These are phyloP conservation scores for Mycena kentingensis DNA, from an alignment of 768 basidiomycete genomes.

Conservation along the genomic window DNA sequence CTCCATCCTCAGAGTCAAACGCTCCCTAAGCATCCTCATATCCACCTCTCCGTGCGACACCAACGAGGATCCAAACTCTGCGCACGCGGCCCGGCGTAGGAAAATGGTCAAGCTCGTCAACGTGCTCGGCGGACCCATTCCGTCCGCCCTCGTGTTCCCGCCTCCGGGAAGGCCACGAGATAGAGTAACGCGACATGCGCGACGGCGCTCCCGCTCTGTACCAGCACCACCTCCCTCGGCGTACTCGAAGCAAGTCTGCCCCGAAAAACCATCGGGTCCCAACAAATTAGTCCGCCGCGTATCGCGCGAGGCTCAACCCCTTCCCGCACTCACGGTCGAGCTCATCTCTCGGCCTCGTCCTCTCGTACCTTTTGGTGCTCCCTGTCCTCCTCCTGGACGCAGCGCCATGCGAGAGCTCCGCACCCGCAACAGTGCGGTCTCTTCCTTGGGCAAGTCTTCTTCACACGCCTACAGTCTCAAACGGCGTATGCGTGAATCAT, in stretches of 20 bases:
- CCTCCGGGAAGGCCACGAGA: background rate
- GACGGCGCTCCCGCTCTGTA: constrained; percentile 21
- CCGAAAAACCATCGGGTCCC: background rate
- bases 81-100: constrained; percentile 9
- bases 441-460: background rate
- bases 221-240: constrained; percentile 7
- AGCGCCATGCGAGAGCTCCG: background rate
- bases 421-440: background rate
- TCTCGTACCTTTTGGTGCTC: background rate
- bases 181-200: background rate
- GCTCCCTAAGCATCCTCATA: constrained; percentile 11
- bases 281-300: background rate
- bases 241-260: background rate
- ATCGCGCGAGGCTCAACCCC: background rate
- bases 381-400: background rate
- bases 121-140: constrained; percentile 19
- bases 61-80: too few species aligned
- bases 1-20: constrained; percentile 9
- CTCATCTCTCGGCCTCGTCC: background rate
- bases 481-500: background rate
- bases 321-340: background rate
- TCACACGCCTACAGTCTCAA: background rate
- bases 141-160: constrained; percentile 7
- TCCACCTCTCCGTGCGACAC: constrained; percentile 6
- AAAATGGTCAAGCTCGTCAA: constrained; percentile 20